Conservation (phyloP, 2,329 filamentous ascomycete genomes). For the Curvularia lunata region DNA sequence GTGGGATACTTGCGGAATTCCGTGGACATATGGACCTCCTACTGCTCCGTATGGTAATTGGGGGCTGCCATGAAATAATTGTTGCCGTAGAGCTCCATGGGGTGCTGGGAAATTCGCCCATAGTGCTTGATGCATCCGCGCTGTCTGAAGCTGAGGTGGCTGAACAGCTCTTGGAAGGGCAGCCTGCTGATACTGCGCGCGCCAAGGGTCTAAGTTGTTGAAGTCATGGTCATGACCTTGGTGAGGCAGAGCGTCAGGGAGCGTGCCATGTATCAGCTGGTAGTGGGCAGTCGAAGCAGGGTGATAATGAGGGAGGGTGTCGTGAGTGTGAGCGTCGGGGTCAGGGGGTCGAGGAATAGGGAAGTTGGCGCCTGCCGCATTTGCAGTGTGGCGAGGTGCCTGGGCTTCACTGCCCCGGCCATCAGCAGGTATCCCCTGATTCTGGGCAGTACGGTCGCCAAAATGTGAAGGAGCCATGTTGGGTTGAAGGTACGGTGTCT, state of each 20-base stretch:
- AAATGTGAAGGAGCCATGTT: slow-evolving; percentile 11
- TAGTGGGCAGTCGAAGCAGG: background rate
- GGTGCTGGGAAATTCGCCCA: too few relatives aligned
- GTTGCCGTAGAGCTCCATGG: too few relatives aligned
- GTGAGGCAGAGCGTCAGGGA: slow-evolving; percentile 11
- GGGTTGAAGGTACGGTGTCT: too few relatives aligned
- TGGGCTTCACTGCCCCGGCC: background rate
- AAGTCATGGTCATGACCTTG: slow-evolving; percentile 1
- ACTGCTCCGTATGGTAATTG: too few relatives aligned
- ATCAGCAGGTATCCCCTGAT: slow-evolving; percentile 5
- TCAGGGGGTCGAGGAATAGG: slow-evolving; percentile 4
- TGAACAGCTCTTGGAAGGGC: background rate
- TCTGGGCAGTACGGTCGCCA: slow-evolving; percentile 4
- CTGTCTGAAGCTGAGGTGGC: too few relatives aligned
- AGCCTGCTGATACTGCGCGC: background rate
- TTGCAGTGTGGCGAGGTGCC: background rate
- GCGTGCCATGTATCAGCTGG: background rate
- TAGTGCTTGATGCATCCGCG: too few relatives aligned
- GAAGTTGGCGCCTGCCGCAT: slow-evolving; percentile 1
- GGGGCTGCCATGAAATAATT: too few relatives aligned
- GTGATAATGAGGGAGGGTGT: background rate
- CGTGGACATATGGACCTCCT: too few relatives aligned
- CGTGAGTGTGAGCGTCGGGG: background rate
- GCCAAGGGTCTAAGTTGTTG: slow-evolving; percentile 1
- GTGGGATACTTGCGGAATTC: too few relatives aligned